These are phyloP conservation scores for Cryphonectria parasitica DNA, from an alignment of 2,329 filamentous ascomycete species.

Conservation along the genomic window DNA sequence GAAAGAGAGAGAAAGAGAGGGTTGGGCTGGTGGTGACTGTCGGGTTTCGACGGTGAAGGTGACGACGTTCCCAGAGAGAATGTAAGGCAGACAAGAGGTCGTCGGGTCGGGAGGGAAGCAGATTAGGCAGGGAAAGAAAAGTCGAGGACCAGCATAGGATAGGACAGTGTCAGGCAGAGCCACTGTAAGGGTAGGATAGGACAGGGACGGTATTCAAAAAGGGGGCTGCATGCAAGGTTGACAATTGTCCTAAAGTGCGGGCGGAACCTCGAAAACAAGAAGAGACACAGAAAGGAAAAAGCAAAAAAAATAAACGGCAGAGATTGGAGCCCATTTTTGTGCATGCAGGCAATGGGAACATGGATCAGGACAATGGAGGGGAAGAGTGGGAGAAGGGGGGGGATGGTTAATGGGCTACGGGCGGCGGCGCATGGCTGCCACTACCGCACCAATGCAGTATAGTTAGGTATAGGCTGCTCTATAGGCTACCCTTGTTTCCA, in stretches of 20 bases:
- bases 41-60: neutral
- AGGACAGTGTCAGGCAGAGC: neutral
- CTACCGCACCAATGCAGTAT: neutral
- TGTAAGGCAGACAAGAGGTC: conserved; percentile 1
- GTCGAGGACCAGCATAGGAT: neutral
- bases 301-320: conserved; percentile 7
- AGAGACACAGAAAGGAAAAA: neutral
- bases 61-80: conserved; percentile 3
- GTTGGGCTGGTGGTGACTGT: neutral
- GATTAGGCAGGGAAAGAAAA: neutral
- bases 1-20: neutral
- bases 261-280: neutral
- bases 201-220: conserved; percentile 1
- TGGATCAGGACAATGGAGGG: conserved; percentile 1
- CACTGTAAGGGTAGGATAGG: neutral
- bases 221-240: conserved; percentile 5
- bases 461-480: neutral
- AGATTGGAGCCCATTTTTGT: conserved; percentile 11
- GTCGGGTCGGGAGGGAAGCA: neutral
- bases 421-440: neutral
- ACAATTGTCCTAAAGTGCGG: conserved; percentile 8
- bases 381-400: neutral
- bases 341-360: conserved; percentile 10
- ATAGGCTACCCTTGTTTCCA: neutral
- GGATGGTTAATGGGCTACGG: neutral